phyloP scores from a whole-genome alignment of 495 filamentous ascomycete species.

The Penicillium malachiteum region DNA sequence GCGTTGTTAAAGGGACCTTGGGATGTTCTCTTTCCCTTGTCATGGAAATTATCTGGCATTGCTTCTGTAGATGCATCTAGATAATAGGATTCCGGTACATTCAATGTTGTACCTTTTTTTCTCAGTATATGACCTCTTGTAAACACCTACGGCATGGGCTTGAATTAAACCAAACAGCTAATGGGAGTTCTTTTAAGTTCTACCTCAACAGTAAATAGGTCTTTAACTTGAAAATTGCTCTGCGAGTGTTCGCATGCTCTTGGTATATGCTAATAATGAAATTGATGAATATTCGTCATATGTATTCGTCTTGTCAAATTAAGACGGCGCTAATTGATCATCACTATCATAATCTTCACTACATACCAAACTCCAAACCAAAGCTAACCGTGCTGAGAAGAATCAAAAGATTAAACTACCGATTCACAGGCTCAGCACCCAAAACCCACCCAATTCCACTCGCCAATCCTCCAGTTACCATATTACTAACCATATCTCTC shows the following conservation, averaged over 20 bases:
- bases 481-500: constrained; percentile 76
- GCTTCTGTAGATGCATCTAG: not conserved
- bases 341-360: constrained; percentile 5
- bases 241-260: no score
- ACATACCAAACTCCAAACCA: not conserved
- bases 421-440: constrained; percentile 61
- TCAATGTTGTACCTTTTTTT: not conserved
- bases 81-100: not conserved
- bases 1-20: not conserved
- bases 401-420: constrained; percentile 15
- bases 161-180: no score
- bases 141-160: no score
- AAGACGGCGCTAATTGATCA: constrained; percentile 5
- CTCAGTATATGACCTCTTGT: not conserved
- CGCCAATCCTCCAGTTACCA: constrained; percentile 69
- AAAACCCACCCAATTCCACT: constrained; percentile 86
- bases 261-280: no score
- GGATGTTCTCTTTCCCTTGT: not conserved
- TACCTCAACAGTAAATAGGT: not conserved
- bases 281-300: not conserved
- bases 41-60: not conserved
- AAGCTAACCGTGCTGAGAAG: no score
- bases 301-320: not conserved
- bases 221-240: no score
- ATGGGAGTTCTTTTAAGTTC: no score